Evolutionary conservation across 352 stramenopile species (phyloP).

Genomic region (Phytopythium sindhum): DNA sequence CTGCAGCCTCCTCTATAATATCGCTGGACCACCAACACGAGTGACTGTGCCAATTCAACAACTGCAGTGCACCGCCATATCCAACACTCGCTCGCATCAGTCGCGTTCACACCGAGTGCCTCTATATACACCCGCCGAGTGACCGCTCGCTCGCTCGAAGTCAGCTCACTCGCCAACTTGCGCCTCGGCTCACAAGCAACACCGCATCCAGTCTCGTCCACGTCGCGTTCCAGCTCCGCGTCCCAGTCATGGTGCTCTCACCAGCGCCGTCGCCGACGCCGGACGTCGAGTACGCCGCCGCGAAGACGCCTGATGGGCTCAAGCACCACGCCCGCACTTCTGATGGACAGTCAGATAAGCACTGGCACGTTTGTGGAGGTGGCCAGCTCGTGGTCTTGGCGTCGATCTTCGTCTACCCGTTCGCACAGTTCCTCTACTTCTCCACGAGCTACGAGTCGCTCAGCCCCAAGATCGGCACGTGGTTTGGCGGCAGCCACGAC

Average conservation of each 20-base stretch:
- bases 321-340: no score
- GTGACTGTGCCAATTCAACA: no score
- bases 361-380: not conserved
- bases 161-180: not conserved
- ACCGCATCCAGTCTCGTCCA: not conserved
- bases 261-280: not conserved
- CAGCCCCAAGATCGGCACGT: constrained; percentile 17
- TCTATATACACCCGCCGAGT: not conserved
- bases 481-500: constrained; percentile 23
- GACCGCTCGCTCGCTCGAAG: not conserved
- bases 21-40: constrained; percentile 2
- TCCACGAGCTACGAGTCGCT: constrained; percentile 9
- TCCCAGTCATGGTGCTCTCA: not conserved
- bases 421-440: constrained; percentile 9
- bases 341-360: not conserved
- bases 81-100: not conserved
- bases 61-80: not conserved
- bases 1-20: no score
- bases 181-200: not conserved
- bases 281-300: not conserved
- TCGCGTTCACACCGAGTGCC: not conserved
- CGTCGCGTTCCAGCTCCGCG: not conserved
- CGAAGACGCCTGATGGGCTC: not conserved
- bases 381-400: constrained; percentile 3
- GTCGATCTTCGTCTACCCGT: constrained; percentile 6